Percentiles rank a stretch among this genome's conserved stretches.
phyloP scores from a whole-genome alignment of 2,329 filamentous ascomycete species.

The Calonectria hongkongensis region DNA sequence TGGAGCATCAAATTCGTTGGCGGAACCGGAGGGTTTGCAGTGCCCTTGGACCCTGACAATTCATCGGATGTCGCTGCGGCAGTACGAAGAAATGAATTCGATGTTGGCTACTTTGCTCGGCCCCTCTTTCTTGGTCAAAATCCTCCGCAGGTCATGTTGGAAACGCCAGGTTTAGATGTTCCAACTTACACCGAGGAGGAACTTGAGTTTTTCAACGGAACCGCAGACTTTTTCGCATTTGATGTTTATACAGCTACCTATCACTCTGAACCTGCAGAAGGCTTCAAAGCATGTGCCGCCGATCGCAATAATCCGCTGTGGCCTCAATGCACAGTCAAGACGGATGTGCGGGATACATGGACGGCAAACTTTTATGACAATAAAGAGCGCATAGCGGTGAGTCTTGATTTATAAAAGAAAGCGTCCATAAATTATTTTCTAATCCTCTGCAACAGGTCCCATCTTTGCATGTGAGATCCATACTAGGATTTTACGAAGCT shows the following conservation, averaged over 20 bases:
- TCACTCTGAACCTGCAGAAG: neutral
- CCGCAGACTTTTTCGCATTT: conserved; percentile 4
- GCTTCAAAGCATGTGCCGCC: neutral
- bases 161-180: conserved; percentile 2
- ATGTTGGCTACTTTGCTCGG: conserved; percentile 7
- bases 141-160: neutral
- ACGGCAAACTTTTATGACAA: conserved; percentile 6
- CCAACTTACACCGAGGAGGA: conserved; percentile 3
- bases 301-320: neutral
- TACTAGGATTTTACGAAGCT: neutral
- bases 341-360: conserved; percentile 1
- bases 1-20: conserved; percentile 19
- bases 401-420: neutral
- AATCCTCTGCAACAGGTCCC: neutral
- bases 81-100: neutral
- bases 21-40: conserved; percentile 7
- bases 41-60: neutral
- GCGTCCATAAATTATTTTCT: neutral
- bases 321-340: conserved; percentile 1
- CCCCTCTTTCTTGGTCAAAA: neutral
- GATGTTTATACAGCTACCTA: conserved; percentile 9
- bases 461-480: neutral
- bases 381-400: conserved; percentile 4
- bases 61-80: conserved; percentile 1
- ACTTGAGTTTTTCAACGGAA: neutral